phyloP scores from a whole-genome alignment of 2,329 filamentous ascomycete species.

The Penicillium sp. region DNA sequence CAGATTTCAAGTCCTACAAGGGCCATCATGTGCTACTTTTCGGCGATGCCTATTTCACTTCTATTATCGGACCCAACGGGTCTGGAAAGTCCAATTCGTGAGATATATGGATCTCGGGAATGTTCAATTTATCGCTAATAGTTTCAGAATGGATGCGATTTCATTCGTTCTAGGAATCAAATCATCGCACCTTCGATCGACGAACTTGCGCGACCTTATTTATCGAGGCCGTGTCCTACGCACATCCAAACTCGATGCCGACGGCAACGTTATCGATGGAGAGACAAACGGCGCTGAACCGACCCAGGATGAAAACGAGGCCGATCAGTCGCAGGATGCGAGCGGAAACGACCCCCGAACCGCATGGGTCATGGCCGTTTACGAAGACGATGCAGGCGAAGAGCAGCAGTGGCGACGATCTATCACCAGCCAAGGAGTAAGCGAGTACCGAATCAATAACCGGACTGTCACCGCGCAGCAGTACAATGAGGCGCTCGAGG shows the following conservation, averaged over 20 bases:
- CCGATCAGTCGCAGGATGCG: constrained; percentile 63
- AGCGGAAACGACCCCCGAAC: constrained; percentile 81
- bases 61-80: constrained; percentile 99
- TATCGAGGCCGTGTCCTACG: constrained; percentile 94
- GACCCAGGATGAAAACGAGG: constrained; percentile 58
- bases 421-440: constrained; percentile 85
- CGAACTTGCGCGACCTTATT: constrained; percentile 90
- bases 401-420: constrained; percentile 95
- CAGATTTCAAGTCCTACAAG: constrained; percentile 99
- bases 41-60: constrained; percentile 98
- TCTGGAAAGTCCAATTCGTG: constrained; percentile 98
- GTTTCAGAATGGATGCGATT: constrained; percentile 90
- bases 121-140: constrained; percentile 29
- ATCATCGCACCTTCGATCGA: constrained; percentile 94
- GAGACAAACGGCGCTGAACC: constrained; percentile 67
- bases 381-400: constrained; percentile 94
- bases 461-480: constrained; percentile 83
- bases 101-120: constrained; percentile 39
- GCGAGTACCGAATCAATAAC: constrained; percentile 97
- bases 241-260: constrained; percentile 89
- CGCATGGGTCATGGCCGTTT: constrained; percentile 99
- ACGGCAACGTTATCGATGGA: constrained; percentile 70
- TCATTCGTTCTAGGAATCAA: constrained; percentile 99
- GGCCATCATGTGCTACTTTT: constrained; percentile 93
- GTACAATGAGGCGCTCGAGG: constrained; percentile 91